These are phyloP conservation scores for Camellia japonica DNA, from an alignment of 148 eudicot species.

Conservation along the genomic window DNA sequence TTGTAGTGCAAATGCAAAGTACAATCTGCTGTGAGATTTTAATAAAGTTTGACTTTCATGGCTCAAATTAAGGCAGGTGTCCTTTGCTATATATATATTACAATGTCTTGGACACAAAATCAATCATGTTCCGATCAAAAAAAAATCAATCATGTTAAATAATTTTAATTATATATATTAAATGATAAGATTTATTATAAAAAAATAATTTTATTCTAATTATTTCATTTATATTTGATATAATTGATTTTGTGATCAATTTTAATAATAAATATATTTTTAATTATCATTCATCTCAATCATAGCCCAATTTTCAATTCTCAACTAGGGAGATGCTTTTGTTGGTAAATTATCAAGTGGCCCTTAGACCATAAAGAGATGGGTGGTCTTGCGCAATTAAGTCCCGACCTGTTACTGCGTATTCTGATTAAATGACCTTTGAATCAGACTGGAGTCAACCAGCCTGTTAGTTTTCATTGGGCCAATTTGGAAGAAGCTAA, in stretches of 20 bases:
- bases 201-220: too few species aligned
- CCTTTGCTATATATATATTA: neutral
- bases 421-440: neutral
- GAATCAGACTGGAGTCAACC: neutral
- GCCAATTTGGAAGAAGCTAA: too few species aligned
- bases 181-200: too few species aligned
- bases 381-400: neutral
- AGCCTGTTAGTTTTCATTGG: too few species aligned
- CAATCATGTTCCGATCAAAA: too few species aligned
- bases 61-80: conserved; percentile 15
- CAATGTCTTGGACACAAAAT: too few species aligned
- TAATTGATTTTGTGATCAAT: too few species aligned
- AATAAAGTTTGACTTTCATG: conserved; percentile 2
- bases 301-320: neutral
- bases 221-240: too few species aligned
- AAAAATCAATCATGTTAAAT: too few species aligned
- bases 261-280: neutral
- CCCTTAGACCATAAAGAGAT: neutral
- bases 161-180: too few species aligned
- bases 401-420: too few species aligned
- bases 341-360: conserved; percentile 11
- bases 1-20: conserved; percentile 14
- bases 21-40: neutral
- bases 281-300: conserved; percentile 10
- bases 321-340: conserved; percentile 6